These are phyloP conservation scores for Cnidoscolus chayamansa DNA, from an alignment of 441 rosid species.

Conservation along the genomic window DNA sequence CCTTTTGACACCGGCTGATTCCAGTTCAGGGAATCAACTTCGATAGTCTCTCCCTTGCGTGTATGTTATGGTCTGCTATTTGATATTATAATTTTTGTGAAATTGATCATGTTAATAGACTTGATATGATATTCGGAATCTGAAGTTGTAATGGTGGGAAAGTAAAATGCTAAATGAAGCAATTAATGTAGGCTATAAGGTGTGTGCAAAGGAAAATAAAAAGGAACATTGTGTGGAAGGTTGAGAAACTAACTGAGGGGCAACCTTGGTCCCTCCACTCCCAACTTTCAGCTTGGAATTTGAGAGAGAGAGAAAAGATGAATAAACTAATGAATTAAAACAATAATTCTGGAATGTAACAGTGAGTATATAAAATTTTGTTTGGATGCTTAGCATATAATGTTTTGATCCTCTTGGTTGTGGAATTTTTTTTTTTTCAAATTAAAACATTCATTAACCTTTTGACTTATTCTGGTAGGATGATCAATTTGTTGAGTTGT, in stretches of 20 bases:
- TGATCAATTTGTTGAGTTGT: constrained; percentile 57
- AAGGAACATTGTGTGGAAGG: neutral
- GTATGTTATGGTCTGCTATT: too few relatives aligned
- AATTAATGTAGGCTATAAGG: neutral
- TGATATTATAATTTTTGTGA: too few relatives aligned
- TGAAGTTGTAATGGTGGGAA: too few relatives aligned
- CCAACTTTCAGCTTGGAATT: neutral
- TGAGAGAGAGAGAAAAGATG: neutral
- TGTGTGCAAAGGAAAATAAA: too few relatives aligned
- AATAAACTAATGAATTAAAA: neutral
- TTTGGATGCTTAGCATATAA: neutral
- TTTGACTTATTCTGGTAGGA: constrained; percentile 37
- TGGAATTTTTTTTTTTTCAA: neutral
- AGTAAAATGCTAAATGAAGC: neutral
- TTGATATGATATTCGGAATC: too few relatives aligned
- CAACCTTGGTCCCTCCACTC: neutral
- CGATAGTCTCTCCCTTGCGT: too few relatives aligned
- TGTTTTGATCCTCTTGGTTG: neutral
- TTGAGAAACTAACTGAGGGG: neutral
- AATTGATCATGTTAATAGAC: too few relatives aligned
- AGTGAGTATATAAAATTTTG: neutral
- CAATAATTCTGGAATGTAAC: neutral
- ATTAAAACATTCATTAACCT: too few relatives aligned
- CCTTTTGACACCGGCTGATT: neutral
- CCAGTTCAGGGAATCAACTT: neutral